Conservation (phyloP, 352 stramenopile species). For the Phytophthora sansomeana region DNA sequence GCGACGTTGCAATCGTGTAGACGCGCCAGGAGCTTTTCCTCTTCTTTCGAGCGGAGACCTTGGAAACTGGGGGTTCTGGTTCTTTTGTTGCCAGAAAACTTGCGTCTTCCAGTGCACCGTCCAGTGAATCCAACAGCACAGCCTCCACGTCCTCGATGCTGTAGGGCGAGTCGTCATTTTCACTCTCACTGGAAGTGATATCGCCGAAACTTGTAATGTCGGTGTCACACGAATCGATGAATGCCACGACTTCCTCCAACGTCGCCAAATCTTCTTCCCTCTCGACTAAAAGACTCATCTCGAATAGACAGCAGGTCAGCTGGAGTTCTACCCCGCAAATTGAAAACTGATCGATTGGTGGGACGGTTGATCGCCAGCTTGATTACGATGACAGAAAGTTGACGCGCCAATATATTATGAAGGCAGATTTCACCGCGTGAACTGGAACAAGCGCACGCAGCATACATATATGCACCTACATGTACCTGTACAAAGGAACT, state of each 20-base stretch:
- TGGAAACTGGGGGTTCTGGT: neutral
- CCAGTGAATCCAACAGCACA: slow-evolving; percentile 24
- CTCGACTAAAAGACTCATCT: slow-evolving; percentile 22
- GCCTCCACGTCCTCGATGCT: slow-evolving; percentile 18
- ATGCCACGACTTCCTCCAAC: slow-evolving; percentile 35
- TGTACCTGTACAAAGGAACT: slow-evolving; percentile 15
- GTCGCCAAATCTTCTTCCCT: slow-evolving; percentile 17
- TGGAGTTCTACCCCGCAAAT: slow-evolving; percentile 8
- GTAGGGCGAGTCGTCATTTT: slow-evolving; percentile 22
- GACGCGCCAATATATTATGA: slow-evolving; percentile 17
- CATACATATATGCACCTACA: slow-evolving; percentile 21
- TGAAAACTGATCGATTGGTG: slow-evolving; percentile 14
- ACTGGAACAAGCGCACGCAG: neutral
- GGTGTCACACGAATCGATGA: slow-evolving; percentile 39
- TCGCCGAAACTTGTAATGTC: neutral
- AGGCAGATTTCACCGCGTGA: neutral
- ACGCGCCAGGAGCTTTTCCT: slow-evolving; percentile 26
- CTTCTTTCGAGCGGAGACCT: slow-evolving; percentile 17
- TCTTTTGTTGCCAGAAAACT: slow-evolving; percentile 20
- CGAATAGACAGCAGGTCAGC: too few relatives aligned
- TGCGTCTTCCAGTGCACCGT: slow-evolving; percentile 9
- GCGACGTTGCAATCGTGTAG: slow-evolving; percentile 30
- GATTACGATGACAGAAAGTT: slow-evolving; percentile 22
- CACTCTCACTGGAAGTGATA: slow-evolving; percentile 20
- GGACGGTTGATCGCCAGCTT: neutral